These are phyloP conservation scores for Stephania japonica DNA, from an alignment of 164 flowering plant genomes.

Conservation along the genomic window DNA sequence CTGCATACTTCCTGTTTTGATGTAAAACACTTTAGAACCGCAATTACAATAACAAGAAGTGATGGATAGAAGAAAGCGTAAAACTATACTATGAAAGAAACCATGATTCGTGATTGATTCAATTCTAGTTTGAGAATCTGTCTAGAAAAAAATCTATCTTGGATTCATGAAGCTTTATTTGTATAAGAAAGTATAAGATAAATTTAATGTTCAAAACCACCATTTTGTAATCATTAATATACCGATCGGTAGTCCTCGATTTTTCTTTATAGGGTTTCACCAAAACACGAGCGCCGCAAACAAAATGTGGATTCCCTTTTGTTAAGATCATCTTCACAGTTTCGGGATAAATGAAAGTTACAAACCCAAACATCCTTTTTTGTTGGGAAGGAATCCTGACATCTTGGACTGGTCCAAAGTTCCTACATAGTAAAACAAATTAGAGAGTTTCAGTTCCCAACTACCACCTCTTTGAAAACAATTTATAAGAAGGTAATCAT, in stretches of 20 bases:
- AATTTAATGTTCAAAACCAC: background rate
- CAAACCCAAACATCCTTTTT: conserved; percentile 91
- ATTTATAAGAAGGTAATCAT: background rate
- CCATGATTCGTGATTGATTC: too few relatives aligned
- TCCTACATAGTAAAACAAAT: conserved; percentile 30
- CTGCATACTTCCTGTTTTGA: conserved; percentile 41
- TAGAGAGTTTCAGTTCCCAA: background rate
- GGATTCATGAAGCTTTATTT: background rate
- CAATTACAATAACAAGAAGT: background rate
- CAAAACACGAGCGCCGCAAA: conserved; percentile 88
- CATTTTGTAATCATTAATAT: background rate
- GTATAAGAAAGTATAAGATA: background rate
- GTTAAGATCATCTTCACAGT: conserved; percentile 62
- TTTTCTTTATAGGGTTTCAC: conserved; percentile 95
- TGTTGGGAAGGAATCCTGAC: conserved; percentile 94
- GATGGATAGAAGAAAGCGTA: background rate
- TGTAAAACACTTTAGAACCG: conserved; percentile 4
- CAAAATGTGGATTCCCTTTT: conserved; percentile 79
- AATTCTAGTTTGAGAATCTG: too few relatives aligned
- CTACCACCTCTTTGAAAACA: background rate
- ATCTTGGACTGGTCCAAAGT: conserved; percentile 84
- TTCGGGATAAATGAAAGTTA: conserved; percentile 64
- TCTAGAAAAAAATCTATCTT: too few relatives aligned
- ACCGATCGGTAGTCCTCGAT: conserved; percentile 66
- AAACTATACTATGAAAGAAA: background rate